These are phyloP conservation scores for Fusarium sp. DNA, from an alignment of 2,329 filamentous ascomycete genomes.

Conservation along the genomic window DNA sequence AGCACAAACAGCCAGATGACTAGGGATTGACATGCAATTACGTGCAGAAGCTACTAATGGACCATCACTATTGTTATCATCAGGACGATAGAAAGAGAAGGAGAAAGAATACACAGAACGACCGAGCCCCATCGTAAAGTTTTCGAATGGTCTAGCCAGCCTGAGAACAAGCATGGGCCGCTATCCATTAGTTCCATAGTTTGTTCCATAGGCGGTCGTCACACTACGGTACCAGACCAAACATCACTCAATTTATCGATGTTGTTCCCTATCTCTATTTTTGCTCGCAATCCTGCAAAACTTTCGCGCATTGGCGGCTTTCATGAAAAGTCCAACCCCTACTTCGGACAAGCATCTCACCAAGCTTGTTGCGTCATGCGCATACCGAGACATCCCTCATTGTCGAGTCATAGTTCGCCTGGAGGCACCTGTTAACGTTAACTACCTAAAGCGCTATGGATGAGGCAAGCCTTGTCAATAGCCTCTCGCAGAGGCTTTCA, in stretches of 20 bases:
- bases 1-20: not conserved
- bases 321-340: constrained; percentile 27
- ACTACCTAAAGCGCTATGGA: constrained; percentile 48
- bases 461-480: constrained; percentile 60
- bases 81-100: constrained; percentile 1
- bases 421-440: constrained; percentile 47
- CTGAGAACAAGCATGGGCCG: constrained; percentile 28
- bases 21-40: not conserved
- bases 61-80: not conserved
- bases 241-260: constrained; percentile 25
- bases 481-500: constrained; percentile 64
- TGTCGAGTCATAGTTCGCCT: constrained; percentile 47
- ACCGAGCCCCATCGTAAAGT: constrained; percentile 22
- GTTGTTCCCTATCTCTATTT: constrained; percentile 30
- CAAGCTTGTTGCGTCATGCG: constrained; percentile 51
- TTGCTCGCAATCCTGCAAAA: constrained; percentile 37
- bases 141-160: constrained; percentile 36
- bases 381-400: constrained; percentile 48
- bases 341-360: constrained; percentile 26
- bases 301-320: constrained; percentile 29
- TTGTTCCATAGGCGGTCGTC: constrained; percentile 6
- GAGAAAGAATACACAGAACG: constrained; percentile 6
- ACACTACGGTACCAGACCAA: constrained; percentile 8
- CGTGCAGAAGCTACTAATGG: not conserved
- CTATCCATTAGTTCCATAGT: constrained; percentile 9